A percentile compares a stretch with the other conserved stretches of the same genome.
Conservation (phyloP, 106 monocot genomes). For the Platanthera guangdongensis region DNA sequence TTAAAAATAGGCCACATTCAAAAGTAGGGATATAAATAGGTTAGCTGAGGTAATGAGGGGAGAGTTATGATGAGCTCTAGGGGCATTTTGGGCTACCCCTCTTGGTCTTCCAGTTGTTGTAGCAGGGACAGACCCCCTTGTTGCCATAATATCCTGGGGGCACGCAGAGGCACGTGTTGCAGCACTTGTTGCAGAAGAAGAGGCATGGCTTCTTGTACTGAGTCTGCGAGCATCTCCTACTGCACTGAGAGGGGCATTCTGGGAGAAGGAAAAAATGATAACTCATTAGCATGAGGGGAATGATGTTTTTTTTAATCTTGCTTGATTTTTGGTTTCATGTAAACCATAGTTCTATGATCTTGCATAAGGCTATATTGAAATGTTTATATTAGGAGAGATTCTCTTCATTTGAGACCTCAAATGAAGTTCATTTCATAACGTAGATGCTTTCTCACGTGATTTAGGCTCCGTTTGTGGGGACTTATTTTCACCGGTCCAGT, state of each 20-base stretch:
- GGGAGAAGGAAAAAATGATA: constrained; percentile 4
- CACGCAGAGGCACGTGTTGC: constrained; percentile 36
- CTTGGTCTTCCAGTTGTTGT: constrained; percentile 60
- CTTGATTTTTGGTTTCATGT: no score
- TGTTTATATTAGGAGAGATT: no score
- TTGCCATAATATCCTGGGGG: constrained; percentile 36
- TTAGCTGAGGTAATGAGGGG: neutral
- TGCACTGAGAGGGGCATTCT: constrained; percentile 58
- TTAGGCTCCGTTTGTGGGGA: neutral
- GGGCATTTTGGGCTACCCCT: constrained; percentile 44
- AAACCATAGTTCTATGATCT: no score
- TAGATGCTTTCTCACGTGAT: no score
- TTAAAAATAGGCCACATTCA: neutral
- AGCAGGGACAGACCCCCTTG: constrained; percentile 43
- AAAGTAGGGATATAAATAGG: neutral
- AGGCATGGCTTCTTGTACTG: constrained; percentile 51
- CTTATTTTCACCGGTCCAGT: no score
- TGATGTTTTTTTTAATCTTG: no score
- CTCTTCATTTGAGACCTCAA: no score
- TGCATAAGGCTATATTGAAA: no score
- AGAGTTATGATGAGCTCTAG: constrained; percentile 7
- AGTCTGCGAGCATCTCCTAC: constrained; percentile 47
- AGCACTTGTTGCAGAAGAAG: constrained; percentile 49
- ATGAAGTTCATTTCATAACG: no score
- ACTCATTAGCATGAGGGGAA: neutral